phyloP scores from a whole-genome alignment of 2,329 filamentous ascomycete species.

The Simplicillium sp. region DNA sequence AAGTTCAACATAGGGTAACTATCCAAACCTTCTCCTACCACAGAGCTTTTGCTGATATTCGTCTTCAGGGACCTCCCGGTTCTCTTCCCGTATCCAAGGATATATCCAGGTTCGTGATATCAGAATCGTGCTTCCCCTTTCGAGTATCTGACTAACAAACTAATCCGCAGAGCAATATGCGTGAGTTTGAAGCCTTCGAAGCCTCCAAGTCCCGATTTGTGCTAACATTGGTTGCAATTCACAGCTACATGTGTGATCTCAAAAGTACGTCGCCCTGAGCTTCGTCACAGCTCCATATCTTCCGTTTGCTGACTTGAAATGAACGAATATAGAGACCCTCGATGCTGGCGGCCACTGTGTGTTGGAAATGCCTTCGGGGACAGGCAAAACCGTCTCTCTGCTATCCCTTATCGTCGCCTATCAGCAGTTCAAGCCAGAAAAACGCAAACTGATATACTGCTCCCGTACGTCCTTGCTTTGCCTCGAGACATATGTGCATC shows the following conservation, averaged over 20 bases:
- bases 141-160: conserved; percentile 8
- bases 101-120: conserved; percentile 40
- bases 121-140: background rate
- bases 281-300: background rate
- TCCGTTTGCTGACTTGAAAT: background rate
- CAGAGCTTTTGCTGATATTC: background rate
- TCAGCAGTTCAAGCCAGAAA: conserved; percentile 86
- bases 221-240: conserved; percentile 1
- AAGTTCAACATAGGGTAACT: conserved; percentile 42
- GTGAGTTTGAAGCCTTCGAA: conserved; percentile 19
- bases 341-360: conserved; percentile 94
- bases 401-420: conserved; percentile 94
- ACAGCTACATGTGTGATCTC: conserved; percentile 47
- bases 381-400: conserved; percentile 92
- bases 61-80: conserved; percentile 41
- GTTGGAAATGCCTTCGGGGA: conserved; percentile 97
- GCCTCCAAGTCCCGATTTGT: background rate
- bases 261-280: conserved; percentile 31
- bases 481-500: background rate
- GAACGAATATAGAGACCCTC: conserved; percentile 50
- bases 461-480: conserved; percentile 50
- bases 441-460: conserved; percentile 95
- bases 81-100: conserved; percentile 49
- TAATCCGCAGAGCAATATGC: conserved; percentile 41
- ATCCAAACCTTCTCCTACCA: conserved; percentile 3